Evolutionary conservation across 306 rosid genomes (phyloP).

Genomic region (Vigna hirtella): DNA sequence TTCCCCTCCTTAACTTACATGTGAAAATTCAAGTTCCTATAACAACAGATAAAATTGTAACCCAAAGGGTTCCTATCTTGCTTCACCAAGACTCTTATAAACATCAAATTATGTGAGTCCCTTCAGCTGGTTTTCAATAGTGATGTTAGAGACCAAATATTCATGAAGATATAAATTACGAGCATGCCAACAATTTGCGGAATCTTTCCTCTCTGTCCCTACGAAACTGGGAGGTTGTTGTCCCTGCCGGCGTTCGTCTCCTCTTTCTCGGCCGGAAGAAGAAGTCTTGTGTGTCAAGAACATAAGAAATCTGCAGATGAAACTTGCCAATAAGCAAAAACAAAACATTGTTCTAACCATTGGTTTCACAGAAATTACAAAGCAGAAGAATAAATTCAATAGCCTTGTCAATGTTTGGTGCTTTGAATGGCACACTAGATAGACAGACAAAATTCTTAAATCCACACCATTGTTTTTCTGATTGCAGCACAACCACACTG

Average conservation of each 20-base stretch:
- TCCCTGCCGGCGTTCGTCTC: constrained; percentile 46
- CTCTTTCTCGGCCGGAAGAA: constrained; percentile 72
- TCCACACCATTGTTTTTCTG: not conserved
- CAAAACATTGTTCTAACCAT: not conserved
- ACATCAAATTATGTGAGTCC: constrained; percentile 41
- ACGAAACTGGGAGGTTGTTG: constrained; percentile 42
- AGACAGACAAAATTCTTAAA: not conserved
- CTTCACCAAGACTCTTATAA: constrained; percentile 41
- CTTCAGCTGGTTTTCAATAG: constrained; percentile 27
- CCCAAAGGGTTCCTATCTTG: constrained; percentile 44
- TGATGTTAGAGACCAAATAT: constrained; percentile 36
- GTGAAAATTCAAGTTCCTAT: constrained; percentile 43
- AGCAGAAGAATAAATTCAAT: constrained; percentile 19
- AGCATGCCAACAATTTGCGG: constrained; percentile 59
- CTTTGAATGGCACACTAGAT: not conserved
- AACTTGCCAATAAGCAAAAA: constrained; percentile 39
- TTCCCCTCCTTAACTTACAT: constrained; percentile 47
- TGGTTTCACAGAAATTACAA: not conserved
- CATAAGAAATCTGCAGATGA: constrained; percentile 81
- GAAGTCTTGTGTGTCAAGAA: constrained; percentile 90
- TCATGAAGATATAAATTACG: constrained; percentile 36
- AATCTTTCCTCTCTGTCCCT: constrained; percentile 68
- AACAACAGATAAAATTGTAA: constrained; percentile 32
- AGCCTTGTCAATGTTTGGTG: not conserved
- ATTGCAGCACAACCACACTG: not conserved